Evolutionary conservation across 176 grass and related monocot genomes (phyloP).

Genomic region (Urochloa ruziziensis): DNA sequence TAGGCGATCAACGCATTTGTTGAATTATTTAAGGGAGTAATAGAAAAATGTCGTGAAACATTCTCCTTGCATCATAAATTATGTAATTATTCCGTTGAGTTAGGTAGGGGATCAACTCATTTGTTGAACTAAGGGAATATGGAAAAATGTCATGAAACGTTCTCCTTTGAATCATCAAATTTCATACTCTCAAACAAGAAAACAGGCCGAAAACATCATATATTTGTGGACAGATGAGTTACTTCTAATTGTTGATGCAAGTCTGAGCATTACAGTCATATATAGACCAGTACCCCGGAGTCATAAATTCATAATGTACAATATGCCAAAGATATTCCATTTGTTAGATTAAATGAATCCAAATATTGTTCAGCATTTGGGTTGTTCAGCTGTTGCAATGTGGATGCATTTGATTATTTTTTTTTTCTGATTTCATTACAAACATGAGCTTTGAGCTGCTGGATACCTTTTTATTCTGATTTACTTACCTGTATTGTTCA

Average conservation of each 20-base stretch:
- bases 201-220: background rate
- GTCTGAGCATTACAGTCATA: background rate
- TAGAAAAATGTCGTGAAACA: background rate
- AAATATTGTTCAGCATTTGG: background rate
- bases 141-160: background rate
- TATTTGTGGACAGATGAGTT: background rate
- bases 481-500: background rate
- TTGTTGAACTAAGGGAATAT: background rate
- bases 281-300: background rate
- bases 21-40: background rate
- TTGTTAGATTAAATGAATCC: background rate
- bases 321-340: background rate
- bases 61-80: background rate
- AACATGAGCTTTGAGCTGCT: conserved; percentile 1
- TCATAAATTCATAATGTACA: background rate
- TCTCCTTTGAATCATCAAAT: background rate
- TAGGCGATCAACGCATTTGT: background rate
- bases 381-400: background rate
- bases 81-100: background rate
- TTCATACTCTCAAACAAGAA: background rate
- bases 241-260: background rate
- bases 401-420: background rate
- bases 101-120: background rate
- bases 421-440: conserved; percentile 19
- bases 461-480: background rate